These are phyloP conservation scores for Gnomoniopsis smithogilvyi DNA, from an alignment of 2,329 filamentous ascomycete species.

Conservation along the genomic window DNA sequence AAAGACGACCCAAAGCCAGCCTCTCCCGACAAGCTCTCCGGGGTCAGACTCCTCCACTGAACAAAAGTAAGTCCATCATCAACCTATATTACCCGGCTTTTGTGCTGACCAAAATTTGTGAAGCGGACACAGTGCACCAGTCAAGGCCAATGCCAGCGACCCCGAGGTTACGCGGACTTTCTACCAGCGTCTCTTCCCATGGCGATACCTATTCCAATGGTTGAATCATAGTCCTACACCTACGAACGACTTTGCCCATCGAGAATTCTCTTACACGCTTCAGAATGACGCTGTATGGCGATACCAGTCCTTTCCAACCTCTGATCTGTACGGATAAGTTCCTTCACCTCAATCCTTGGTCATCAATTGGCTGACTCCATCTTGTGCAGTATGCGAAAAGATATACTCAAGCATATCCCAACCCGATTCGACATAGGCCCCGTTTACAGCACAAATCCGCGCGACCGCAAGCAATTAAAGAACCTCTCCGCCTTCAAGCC, in stretches of 20 bases:
- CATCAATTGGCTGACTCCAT: constrained; percentile 9
- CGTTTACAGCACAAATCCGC: constrained; percentile 91
- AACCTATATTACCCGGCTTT: background rate
- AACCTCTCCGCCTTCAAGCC: constrained; percentile 82
- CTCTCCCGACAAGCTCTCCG: constrained; percentile 40
- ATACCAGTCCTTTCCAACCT: constrained; percentile 69
- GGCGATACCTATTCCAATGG: constrained; percentile 94
- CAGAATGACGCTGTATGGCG: constrained; percentile 88
- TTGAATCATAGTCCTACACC: constrained; percentile 89
- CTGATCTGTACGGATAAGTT: constrained; percentile 43
- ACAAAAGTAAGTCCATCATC: background rate
- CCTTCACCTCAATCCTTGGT: background rate
- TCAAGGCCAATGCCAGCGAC: constrained; percentile 56
- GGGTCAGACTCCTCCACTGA: constrained; percentile 37
- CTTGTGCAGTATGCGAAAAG: constrained; percentile 72
- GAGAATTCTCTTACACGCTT: constrained; percentile 96
- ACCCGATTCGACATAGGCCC: constrained; percentile 97
- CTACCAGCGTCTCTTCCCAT: constrained; percentile 94
- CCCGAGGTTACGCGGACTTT: constrained; percentile 87
- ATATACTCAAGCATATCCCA: constrained; percentile 83
- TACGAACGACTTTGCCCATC: constrained; percentile 82
- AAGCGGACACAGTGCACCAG: constrained; percentile 32
- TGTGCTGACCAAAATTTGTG: constrained; percentile 16
- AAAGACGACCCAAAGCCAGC: constrained; percentile 26
- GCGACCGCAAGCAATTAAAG: constrained; percentile 83